Base-by-base conservation (phyloP, 441 rosid species). In the Croton setiger region DNA sequence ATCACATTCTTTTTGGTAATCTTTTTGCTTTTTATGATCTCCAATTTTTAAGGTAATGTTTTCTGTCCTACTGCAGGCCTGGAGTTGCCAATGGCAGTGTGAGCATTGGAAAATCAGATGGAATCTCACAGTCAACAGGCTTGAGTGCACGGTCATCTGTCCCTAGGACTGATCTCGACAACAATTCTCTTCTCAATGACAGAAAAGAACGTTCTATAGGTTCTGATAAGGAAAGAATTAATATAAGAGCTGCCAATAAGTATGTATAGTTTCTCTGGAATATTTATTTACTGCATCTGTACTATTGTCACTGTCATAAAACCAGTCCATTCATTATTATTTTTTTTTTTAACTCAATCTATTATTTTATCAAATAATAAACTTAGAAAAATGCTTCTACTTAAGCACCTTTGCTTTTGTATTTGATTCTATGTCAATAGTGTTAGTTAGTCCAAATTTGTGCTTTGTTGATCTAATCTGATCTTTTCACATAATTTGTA, bases 201-300 rank as follows among this genome's bases (percentile, higher is more conserved):
- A 86, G 84, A 88, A 90, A 83, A 82, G 98, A 91, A 76, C 88
- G 92, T 60, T 75, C 88, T 72, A 57, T 78, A 80, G 88, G 83
- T 78, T 87, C 82, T 33, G 98, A 93, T 62, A 93, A 93, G 81
- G 97, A 93, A 70, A 87, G 91, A 76, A 82, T 73, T 81, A 91
- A 87, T 75, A 69, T 85, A 57, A 93, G 91, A 80, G 83, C 91
- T 62, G 76, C 84, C 76, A 90, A 81, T 79, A 96, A 88, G 99
- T 93, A 91, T 74, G 92, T 79, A 66, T 43, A 20, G 33, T 41
- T 52, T 79, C 76, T 63, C 56, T 64, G 57, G 27, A n/a, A 49
- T 52, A 43, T 68, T 68, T 63, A 17, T 58, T 48, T n/a, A n/a
- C 18, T 12, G 1, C 41, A 39, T 60, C n/a, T 57, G 69, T 45